Base-by-base conservation (phyloP, 768 basidiomycete species). In the Clavaria fumosa region DNA sequence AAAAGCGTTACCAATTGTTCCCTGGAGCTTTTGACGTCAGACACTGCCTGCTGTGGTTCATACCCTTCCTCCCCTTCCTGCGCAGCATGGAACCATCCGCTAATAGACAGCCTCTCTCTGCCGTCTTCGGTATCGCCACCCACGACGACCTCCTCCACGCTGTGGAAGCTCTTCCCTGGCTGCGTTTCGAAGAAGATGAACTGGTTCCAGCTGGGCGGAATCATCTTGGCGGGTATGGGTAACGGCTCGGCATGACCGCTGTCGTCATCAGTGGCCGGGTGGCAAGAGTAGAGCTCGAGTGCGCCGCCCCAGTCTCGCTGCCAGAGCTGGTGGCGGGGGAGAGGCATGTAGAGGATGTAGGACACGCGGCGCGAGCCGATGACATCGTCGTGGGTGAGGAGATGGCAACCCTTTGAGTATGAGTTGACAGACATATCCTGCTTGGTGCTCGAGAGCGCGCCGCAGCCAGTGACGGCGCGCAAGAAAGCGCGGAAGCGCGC, bases 371-470 rank as follows among this genome's bases (percentile, higher is more conserved):
- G 79, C 5, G 88, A 73, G 43, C 89, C 89, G 52, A 96, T 96
- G 18, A 93, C 91, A 55, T 97, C 93, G 75, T 97, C 93, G 64
- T 97, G 93, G 57, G 93, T 86, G 50, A 97, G 76, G 7, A 97
- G 71, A 58, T 97, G 90, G 54, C 80, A 95, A 31, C 89, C 86
- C 43, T 78, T 73, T 14, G 77, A 79, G 59, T 96, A 96, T 5
- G 82, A 77, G 51, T 88, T 89, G 42, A 93, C 80, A 30, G 85
- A 85, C 75, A 91, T 90, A 63, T 97, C 93, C 52, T 88, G 89
- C 54, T 90, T 93, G 30, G 66, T 69, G 35, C 90, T 89, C 20
- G 84, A 89, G 32, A 97, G 69, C 4, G 90, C 76, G 3, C 88
- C 90, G 46, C 91, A 96, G 1, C 88, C 85, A 1, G 93, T 97